These are phyloP conservation scores for Nannochloris sp. DNA, from an alignment of 139 green algal genomes.

Conservation along the genomic window DNA sequence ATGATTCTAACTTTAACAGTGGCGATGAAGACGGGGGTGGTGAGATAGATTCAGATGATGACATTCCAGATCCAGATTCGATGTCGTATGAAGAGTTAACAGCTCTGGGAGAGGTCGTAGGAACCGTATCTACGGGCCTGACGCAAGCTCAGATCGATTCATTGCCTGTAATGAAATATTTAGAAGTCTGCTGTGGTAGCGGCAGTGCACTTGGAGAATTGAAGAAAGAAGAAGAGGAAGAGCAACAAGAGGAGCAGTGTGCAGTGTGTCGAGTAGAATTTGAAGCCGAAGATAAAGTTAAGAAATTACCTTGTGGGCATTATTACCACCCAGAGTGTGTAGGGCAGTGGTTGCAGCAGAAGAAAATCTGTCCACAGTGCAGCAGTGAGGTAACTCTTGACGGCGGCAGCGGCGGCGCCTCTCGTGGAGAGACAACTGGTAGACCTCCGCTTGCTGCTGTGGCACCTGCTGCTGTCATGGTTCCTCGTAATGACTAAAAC, in stretches of 20 bases:
- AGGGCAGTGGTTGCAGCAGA: constrained; percentile 35
- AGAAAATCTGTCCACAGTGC: constrained; percentile 30
- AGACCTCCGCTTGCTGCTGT: no score
- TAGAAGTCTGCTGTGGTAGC: constrained; percentile 2
- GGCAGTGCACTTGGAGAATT: no score
- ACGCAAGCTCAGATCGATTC: not conserved
- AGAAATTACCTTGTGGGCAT: constrained; percentile 34
- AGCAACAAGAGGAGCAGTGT: constrained; percentile 12
- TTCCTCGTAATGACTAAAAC: no score
- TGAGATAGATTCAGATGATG: not conserved
- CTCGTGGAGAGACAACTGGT: no score
- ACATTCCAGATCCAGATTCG: constrained; percentile 24
- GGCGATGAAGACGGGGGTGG: not conserved
- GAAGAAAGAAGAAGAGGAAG: not conserved
- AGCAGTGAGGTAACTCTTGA: not conserved
- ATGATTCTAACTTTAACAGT: not conserved
- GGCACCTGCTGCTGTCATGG: no score
- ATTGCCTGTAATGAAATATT: constrained; percentile 16
- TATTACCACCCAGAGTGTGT: constrained; percentile 37
- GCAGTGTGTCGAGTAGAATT: constrained; percentile 37
- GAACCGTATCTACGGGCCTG: constrained; percentile 26
- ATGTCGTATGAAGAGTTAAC: constrained; percentile 39
- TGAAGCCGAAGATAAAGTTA: constrained; percentile 26
- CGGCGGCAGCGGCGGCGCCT: no score
- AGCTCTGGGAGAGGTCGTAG: constrained; percentile 34